These are phyloP conservation scores for Bromus sterilis DNA, from an alignment of 176 grass and related monocot species.

Conservation along the genomic window DNA sequence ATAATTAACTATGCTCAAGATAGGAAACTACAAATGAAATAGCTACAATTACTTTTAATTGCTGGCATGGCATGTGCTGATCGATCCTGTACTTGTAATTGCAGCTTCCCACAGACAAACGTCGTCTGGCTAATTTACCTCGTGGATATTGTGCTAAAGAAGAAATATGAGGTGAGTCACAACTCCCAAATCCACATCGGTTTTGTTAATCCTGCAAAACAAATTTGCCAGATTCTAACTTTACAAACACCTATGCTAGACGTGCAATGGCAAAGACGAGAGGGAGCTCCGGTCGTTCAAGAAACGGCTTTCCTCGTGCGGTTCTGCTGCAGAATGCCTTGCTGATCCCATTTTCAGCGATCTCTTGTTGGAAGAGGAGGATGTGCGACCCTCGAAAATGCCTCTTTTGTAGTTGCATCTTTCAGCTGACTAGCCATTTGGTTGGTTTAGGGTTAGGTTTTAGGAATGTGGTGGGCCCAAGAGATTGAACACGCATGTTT, in stretches of 20 bases:
- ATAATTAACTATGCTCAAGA: not conserved
- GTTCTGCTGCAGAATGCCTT: constrained; percentile 57
- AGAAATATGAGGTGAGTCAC: constrained; percentile 68
- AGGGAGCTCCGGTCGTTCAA: constrained; percentile 75
- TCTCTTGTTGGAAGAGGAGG: constrained; percentile 24
- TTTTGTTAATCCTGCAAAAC: not conserved
- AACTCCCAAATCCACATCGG: not conserved
- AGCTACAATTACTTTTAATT: not conserved
- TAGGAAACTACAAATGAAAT: not conserved
- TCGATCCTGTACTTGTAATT: not conserved
- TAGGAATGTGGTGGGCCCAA: not conserved
- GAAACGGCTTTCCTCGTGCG: constrained; percentile 50
- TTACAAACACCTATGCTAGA: constrained; percentile 32
- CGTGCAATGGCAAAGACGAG: constrained; percentile 39
- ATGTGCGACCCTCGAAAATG: not conserved
- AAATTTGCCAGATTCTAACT: not conserved
- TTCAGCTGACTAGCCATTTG: not conserved
- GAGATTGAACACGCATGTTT: not conserved
- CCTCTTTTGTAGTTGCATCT: not conserved
- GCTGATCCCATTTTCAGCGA: constrained; percentile 59
- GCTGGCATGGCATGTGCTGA: not conserved
- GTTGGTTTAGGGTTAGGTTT: not conserved
- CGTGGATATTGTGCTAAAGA: constrained; percentile 64
- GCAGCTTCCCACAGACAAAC: constrained; percentile 88
- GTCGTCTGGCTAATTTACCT: constrained; percentile 93